Evolutionary conservation across 169 alveolate genomes (phyloP), one percentile per base, ranked within the genome.

Genomic region (Perkinsus olseni): DNA sequence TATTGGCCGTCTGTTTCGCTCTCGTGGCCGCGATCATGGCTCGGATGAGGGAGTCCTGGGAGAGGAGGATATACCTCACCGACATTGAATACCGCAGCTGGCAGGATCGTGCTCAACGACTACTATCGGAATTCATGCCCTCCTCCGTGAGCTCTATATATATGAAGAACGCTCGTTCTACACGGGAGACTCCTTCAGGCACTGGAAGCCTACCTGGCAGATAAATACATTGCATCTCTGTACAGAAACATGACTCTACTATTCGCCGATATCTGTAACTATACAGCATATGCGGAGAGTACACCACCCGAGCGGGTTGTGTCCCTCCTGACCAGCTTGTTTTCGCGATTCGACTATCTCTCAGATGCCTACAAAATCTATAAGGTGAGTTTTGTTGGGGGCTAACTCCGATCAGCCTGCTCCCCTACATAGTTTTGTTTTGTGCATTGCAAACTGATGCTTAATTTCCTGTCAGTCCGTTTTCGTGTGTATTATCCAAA

Each of bases 191-290:
- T 10, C 24, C 24, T 45, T 45, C 17, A 6, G 62, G n/a, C n/a
- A n/a, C n/a, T n/a, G n/a, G n/a, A n/a, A n/a, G n/a, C n/a, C n/a
- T n/a, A n/a, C n/a, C n/a, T n/a, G n/a, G n/a, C n/a, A n/a, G n/a
- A n/a, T n/a, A n/a, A n/a, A n/a, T n/a, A n/a, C n/a, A n/a, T 95
- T 34, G 96, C 96, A 17, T 94, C 93, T 74, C 62, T 51, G 24
- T 98, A 98, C 93, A 99, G 98, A 38, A 96, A 98, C 93, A 98
- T 99, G 93, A 98, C 99, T n/a, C 96, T 99, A 92, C 97, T 99
- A n/a, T 99, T 98, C 94, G 99, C 99, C 31, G 99, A 99, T 95
- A 99, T 99, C 40, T 98, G 98, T 51, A 99, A 99, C 28, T 99
- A 98, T 94, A 99, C 99, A 38, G 96, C 96, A n/a, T 98, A 98